Percentiles rank a stretch among this genome's conserved stretches.
These are phyloP conservation scores for Chlamydomonas incerta DNA, from an alignment of 139 green algal species.

Conservation along the genomic window DNA sequence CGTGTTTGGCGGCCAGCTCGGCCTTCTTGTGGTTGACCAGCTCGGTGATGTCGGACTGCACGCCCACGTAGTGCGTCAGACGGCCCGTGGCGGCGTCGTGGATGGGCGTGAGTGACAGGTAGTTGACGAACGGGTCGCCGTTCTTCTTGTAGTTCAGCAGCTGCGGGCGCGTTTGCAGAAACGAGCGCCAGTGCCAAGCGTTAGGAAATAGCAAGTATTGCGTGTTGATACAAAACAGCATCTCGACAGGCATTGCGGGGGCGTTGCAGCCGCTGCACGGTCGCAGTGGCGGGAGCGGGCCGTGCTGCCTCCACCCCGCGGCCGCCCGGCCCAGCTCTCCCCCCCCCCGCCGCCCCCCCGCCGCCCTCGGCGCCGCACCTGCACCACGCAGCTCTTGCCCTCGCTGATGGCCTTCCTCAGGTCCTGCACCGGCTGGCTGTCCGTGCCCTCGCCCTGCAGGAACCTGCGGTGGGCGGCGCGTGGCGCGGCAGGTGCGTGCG, in stretches of 20 bases:
- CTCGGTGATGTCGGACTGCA: slow-evolving; percentile 90
- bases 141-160: slow-evolving; percentile 78
- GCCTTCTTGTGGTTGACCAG: slow-evolving; percentile 73
- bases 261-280: too few species aligned
- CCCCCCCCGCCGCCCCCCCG: background rate
- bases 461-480: slow-evolving; percentile 56
- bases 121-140: slow-evolving; percentile 84
- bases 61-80: slow-evolving; percentile 87
- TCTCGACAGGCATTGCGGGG: too few species aligned
- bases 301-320: too few species aligned
- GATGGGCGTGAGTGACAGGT: slow-evolving; percentile 82
- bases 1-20: slow-evolving; percentile 74
- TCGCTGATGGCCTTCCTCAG: slow-evolving; percentile 59
- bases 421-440: slow-evolving; percentile 44
- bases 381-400: slow-evolving; percentile 66
- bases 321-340: too few species aligned
- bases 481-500: too few species aligned
- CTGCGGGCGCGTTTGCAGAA: slow-evolving; percentile 52
- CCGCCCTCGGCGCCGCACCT: background rate
- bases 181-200: too few species aligned
- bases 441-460: slow-evolving; percentile 64
- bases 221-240: too few species aligned
- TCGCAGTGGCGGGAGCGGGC: too few species aligned
- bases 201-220: too few species aligned
- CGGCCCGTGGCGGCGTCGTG: slow-evolving; percentile 52